Evolutionary conservation across 352 stramenopile genomes (phyloP).

Genomic region (Pythium biforme): DNA sequence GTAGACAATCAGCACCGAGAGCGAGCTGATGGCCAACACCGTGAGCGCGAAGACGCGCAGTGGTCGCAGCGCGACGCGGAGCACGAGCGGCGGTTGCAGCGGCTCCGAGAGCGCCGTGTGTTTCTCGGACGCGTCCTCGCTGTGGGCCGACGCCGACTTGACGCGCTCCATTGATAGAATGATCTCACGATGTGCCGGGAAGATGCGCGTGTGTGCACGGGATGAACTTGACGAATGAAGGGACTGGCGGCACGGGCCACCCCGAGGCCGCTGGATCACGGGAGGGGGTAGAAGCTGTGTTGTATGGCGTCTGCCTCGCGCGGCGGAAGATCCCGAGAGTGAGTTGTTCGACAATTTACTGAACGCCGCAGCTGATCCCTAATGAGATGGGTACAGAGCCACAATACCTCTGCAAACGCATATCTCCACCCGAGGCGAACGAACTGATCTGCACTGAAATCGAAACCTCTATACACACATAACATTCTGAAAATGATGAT

Average conservation of each 20-base stretch:
- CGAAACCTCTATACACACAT: background rate
- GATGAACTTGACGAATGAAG: too few relatives aligned
- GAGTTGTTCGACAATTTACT: background rate
- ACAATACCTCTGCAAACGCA: background rate
- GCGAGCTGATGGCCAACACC: background rate
- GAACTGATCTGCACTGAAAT: background rate
- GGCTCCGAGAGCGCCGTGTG: background rate
- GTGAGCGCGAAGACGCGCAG: background rate
- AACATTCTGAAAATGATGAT: too few relatives aligned
- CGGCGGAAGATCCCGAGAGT: background rate
- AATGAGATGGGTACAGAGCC: background rate
- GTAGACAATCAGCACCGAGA: background rate
- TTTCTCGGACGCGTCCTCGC: background rate
- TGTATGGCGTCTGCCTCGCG: too few relatives aligned
- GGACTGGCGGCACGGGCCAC: too few relatives aligned
- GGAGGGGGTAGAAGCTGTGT: too few relatives aligned
- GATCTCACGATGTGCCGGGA: too few relatives aligned
- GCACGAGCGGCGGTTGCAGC: slow-evolving; percentile 5
- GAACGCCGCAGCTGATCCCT: background rate
- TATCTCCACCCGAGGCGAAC: background rate
- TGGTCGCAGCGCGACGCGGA: slow-evolving; percentile 5
- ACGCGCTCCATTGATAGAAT: background rate
- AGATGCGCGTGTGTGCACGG: too few relatives aligned
- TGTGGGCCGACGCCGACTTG: background rate
- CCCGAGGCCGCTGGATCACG: too few relatives aligned